A percentile compares a stretch with the other conserved stretches of the same genome.
phyloP scores from a whole-genome alignment of 2,329 filamentous ascomycete genomes.

The Botrytis galanthina region DNA sequence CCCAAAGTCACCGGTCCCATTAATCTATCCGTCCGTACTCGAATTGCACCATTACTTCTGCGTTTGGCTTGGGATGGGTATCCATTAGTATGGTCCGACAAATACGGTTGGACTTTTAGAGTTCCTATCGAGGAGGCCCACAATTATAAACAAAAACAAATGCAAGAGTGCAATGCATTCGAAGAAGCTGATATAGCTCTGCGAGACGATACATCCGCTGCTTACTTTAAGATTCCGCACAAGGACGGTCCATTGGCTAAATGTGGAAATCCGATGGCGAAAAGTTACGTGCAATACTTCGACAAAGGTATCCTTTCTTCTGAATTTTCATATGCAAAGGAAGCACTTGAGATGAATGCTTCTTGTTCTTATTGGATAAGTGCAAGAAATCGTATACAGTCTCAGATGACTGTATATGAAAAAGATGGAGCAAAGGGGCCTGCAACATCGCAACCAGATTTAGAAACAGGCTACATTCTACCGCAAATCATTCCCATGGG shows the following conservation, averaged over 20 bases:
- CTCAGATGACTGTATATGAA: slow-evolving; percentile 92
- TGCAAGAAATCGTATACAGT: slow-evolving; percentile 85
- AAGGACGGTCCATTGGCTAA: slow-evolving; percentile 87
- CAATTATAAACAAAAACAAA: slow-evolving; percentile 68
- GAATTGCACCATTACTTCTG: slow-evolving; percentile 81
- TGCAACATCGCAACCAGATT: slow-evolving; percentile 25
- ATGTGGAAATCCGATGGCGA: slow-evolving; percentile 85
- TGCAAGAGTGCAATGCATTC: slow-evolving; percentile 71
- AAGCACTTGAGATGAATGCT: slow-evolving; percentile 96
- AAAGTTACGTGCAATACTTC: slow-evolving; percentile 86
- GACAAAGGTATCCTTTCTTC: slow-evolving; percentile 86
- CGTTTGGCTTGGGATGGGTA: slow-evolving; percentile 85
- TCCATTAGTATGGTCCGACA: slow-evolving; percentile 89
- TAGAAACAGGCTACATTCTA: slow-evolving; percentile 73
- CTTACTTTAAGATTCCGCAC: slow-evolving; percentile 92
- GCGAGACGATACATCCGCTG: slow-evolving; percentile 61
- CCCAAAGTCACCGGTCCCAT: slow-evolving; percentile 66
- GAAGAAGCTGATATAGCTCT: slow-evolving; percentile 68
- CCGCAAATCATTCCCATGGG: slow-evolving; percentile 98
- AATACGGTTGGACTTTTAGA: slow-evolving; percentile 88
- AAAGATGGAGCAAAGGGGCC: slow-evolving; percentile 49
- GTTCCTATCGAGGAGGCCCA: slow-evolving; percentile 61
- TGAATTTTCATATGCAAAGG: slow-evolving; percentile 85
- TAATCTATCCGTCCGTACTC: slow-evolving; percentile 77
- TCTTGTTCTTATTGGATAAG: slow-evolving; percentile 99